A percentile compares a stretch with the other conserved stretches of the same genome.
Evolutionary conservation across 75 land plant genomes (phyloP).

Genomic region (Pinus taeda): DNA sequence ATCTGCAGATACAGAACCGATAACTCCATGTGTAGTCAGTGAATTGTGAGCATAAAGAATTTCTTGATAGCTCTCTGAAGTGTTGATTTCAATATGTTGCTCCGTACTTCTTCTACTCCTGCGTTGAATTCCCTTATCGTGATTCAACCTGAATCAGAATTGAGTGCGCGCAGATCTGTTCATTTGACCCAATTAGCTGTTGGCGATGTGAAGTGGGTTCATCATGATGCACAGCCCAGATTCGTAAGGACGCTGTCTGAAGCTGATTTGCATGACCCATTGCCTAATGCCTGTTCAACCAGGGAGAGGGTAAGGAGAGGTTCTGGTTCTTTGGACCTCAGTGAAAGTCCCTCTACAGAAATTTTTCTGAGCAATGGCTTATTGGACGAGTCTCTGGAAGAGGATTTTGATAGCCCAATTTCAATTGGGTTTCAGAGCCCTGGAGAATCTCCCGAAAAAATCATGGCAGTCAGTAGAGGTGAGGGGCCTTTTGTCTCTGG

Average conservation of each 20-base stretch:
- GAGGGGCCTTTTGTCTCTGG: background rate
- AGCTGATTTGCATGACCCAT: background rate
- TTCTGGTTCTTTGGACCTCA: background rate
- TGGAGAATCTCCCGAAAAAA: background rate
- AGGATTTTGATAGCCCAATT: background rate
- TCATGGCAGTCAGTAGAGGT: background rate
- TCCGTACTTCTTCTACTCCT: constrained; percentile 47
- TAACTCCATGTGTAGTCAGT: too few relatives aligned
- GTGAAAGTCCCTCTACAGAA: background rate
- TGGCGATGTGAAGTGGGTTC: background rate
- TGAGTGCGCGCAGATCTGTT: background rate
- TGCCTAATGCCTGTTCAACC: background rate
- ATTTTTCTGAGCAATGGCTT: constrained; percentile 2
- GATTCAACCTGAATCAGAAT: constrained; percentile 10
- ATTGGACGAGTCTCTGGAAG: constrained; percentile 6
- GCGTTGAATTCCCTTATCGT: constrained; percentile 20
- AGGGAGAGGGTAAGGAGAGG: background rate
- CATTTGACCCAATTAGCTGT: background rate
- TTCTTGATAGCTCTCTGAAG: too few relatives aligned
- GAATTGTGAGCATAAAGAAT: too few relatives aligned
- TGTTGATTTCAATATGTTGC: constrained; percentile 23
- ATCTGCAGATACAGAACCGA: too few relatives aligned
- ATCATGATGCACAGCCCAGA: background rate
- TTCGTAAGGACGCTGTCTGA: constrained; percentile 21
- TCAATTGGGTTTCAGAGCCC: background rate